Conservation (phyloP, 163 green algal genomes). For the Botryococcus braunii region DNA sequence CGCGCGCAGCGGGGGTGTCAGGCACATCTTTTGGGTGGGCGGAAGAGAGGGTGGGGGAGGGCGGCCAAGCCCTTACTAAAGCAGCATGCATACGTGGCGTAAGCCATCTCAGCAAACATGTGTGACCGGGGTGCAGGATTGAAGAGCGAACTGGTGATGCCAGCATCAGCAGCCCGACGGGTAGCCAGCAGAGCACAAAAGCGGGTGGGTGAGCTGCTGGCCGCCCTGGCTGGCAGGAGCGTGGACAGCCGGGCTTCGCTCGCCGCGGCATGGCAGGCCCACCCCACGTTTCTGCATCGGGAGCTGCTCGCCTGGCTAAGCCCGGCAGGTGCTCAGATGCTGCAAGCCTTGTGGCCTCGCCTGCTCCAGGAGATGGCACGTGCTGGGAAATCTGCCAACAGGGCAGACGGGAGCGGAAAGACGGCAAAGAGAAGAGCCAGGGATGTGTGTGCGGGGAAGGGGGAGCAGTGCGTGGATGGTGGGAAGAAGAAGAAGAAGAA, state of each 20-base stretch:
- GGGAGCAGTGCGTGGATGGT: too few species aligned
- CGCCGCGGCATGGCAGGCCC: conserved; percentile 26
- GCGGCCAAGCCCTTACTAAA: background rate
- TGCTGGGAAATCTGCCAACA: too few species aligned
- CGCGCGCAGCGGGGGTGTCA: background rate
- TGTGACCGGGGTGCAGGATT: conserved; percentile 20
- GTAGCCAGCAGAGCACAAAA: conserved; percentile 40
- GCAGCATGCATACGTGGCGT: background rate
- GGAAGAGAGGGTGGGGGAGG: background rate
- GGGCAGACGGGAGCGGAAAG: too few species aligned
- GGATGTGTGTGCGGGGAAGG: too few species aligned
- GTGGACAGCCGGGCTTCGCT: conserved; percentile 36
- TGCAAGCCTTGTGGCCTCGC: too few species aligned
- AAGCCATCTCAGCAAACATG: background rate
- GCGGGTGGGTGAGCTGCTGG: conserved; percentile 56
- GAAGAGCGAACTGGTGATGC: conserved; percentile 18
- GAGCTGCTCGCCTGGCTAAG: conserved; percentile 26
- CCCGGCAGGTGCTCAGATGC: too few species aligned
- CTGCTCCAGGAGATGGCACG: too few species aligned
- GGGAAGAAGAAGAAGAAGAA: too few species aligned
- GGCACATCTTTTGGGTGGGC: background rate
- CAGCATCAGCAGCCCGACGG: conserved; percentile 19
- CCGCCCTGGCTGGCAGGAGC: conserved; percentile 22
- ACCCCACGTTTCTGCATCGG: conserved; percentile 34
- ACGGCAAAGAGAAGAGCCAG: too few species aligned